These are phyloP conservation scores for Globisporangium paddicum DNA, from an alignment of 352 stramenopile species.

Conservation along the genomic window DNA sequence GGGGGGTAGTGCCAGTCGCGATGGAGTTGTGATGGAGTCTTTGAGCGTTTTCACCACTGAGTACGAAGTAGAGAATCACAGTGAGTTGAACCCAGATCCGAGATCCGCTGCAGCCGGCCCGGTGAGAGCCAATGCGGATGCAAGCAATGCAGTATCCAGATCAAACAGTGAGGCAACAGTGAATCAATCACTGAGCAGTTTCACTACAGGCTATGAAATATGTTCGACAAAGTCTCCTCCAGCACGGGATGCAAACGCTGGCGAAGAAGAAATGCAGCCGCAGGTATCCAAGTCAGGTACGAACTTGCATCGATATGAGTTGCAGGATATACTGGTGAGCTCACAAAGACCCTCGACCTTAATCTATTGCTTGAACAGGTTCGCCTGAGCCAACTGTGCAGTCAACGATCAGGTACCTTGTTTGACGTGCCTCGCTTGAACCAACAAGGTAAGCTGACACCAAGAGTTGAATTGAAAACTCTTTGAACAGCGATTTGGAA, in stretches of 20 bases:
- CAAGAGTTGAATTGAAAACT: not conserved
- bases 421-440: not conserved
- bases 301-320: not conserved
- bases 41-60: constrained; percentile 21
- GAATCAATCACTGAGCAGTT: constrained; percentile 11
- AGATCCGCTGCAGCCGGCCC: not conserved
- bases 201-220: constrained; percentile 14
- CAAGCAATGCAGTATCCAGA: not conserved
- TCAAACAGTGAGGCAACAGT: not conserved
- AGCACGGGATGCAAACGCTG: not conserved
- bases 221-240: not conserved
- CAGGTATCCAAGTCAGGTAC: not conserved
- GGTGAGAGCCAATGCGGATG: not conserved
- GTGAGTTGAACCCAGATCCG: not conserved
- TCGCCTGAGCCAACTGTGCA: constrained; percentile 7
- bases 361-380: not conserved
- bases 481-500: constrained; percentile 19
- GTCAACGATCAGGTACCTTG: constrained; percentile 12
- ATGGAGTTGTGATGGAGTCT: constrained; percentile 3
- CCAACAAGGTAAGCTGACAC: not conserved
- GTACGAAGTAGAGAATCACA: constrained; percentile 9
- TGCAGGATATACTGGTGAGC: not conserved
- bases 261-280: not conserved
- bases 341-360: not conserved
- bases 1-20: not conserved